Evolutionary conservation across 192 early-diverging fungal species (phyloP), one percentile per base, ranked within the genome.

Genomic region (Entomortierella lignicola): DNA sequence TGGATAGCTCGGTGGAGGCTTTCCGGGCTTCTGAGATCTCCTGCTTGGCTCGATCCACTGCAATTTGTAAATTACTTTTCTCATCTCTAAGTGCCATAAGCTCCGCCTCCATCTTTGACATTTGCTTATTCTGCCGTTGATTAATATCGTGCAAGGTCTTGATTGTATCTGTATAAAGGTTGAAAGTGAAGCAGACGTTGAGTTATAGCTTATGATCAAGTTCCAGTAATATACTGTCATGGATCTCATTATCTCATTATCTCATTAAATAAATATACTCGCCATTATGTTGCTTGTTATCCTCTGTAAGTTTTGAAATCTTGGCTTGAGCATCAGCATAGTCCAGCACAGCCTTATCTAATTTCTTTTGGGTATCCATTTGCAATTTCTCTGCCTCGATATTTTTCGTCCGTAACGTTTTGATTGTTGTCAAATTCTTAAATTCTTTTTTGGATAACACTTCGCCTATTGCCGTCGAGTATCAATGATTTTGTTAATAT

Each of bases 401-500:
- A 70, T 85, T 86, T 66, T 94, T 92, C 0, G 85, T 74, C 8
- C 92, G 84, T 31, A 96, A 75, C 54, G 89, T 87, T 68, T 96
- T 96, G 74, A 93, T 90, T 0, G 87, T 85, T 55, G 85, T 93
- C 10, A 90, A 75, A 18, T 90, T 84, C 27, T 88, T 88, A 44
- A 95, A 83, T 68, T 95, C 94, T 44, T 88, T 89, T 60, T 94
- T 91, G 8, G 94, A 94, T 58, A 94, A 86, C 51, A 88, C 81
- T 66, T 95, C 93, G 18, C 94, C 93, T 87, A 85, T 71, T 30
- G 58, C 21, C 21, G 5, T n/a, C 5, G 18, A 50, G 15, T 4
- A 50, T 4, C 15, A 50, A 4, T 43, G 42, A 37, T 17, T 17
- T 3, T 17, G 17, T 50, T 50, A 50, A 17, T 50, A 17, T 50